Base-by-base conservation (phyloP, 2,329 filamentous ascomycete species). In the Colletotrichum sublineola region DNA sequence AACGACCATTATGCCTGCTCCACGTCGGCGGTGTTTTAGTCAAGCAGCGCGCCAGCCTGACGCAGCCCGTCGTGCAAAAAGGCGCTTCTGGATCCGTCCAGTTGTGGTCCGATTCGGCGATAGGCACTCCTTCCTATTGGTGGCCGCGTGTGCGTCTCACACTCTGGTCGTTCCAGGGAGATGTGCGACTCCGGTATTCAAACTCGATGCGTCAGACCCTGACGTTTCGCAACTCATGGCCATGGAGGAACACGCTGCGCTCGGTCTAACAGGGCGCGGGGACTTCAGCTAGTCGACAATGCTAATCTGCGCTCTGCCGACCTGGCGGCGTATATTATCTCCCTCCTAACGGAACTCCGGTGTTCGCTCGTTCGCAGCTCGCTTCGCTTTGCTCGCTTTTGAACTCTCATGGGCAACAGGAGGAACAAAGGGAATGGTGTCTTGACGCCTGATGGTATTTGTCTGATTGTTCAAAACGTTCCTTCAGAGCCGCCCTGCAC, bases 41-140 rank as follows among this genome's bases (percentile, higher is more conserved):
- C 55, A 69, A 73, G 66, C 66, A 73, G 60, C 66, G 69, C 60
- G 66, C 70, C 70, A 70, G 70, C 66, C 70, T 65, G 66, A 68
- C 66, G 69, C 68, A 64, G 61, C 55, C 46, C 60, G 60, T 73
- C 67, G 60, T 70, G 53, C 53, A 70, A 70, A 70, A 73, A 70
- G 65, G 66, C 60, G 66, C 66, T 73, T 73, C 66, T 73, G 70
- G 69, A 65, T 65, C 69, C 69, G 66, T 64, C 69, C 69, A 55
- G 63, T 73, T 71, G 67, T 72, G 73, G 73, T 73, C 71, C 73
- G 71, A 72, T 74, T 74, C 73, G 71, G 73, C 67, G 63, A 71
- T 71, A 73, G 68, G 63, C 63, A 74, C 60, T 55, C 20, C 53
- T 57, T 63, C 67, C 71, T 48, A 74, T 74, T 74, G 73, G 73